Evolutionary conservation across 2,329 filamentous ascomycete genomes (phyloP).

Genomic region (Bipolaris victoriae): DNA sequence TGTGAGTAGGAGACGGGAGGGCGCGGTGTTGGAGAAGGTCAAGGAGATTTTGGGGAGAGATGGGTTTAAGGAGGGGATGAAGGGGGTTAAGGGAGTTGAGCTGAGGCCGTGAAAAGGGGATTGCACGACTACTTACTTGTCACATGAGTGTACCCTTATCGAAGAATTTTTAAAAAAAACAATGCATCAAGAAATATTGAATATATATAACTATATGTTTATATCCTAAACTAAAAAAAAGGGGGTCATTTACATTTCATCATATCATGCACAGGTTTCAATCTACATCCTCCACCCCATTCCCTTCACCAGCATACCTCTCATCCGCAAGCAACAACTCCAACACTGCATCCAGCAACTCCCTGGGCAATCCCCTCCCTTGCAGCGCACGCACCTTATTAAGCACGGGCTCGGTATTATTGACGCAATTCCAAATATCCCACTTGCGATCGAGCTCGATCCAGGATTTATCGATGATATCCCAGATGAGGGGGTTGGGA

Average conservation of each 20-base stretch:
- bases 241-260: too few relatives aligned
- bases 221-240: too few relatives aligned
- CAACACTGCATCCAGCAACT: conserved; percentile 42
- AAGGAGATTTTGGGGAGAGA: conserved; percentile 41
- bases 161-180: background rate
- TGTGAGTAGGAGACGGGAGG: conserved; percentile 39
- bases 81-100: conserved; percentile 33
- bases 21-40: conserved; percentile 43
- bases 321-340: conserved; percentile 46
- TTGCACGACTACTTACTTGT: too few relatives aligned
- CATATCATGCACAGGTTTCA: too few relatives aligned
- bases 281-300: background rate
- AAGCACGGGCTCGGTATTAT: conserved; percentile 33
- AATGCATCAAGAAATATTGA: too few relatives aligned
- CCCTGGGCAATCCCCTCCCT: conserved; percentile 33
- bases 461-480: conserved; percentile 38
- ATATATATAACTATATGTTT: too few relatives aligned
- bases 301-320: conserved; percentile 32
- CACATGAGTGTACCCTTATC: too few relatives aligned
- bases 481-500: conserved; percentile 36
- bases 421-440: conserved; percentile 41
- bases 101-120: conserved; percentile 23
- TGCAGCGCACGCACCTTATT: conserved; percentile 40
- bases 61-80: conserved; percentile 44
- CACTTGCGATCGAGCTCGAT: conserved; percentile 43